A percentile compares a stretch with the other conserved stretches of the same genome.
Conservation (phyloP, 2,329 filamentous ascomycete species). For the Trichoderma semiorbis region DNA sequence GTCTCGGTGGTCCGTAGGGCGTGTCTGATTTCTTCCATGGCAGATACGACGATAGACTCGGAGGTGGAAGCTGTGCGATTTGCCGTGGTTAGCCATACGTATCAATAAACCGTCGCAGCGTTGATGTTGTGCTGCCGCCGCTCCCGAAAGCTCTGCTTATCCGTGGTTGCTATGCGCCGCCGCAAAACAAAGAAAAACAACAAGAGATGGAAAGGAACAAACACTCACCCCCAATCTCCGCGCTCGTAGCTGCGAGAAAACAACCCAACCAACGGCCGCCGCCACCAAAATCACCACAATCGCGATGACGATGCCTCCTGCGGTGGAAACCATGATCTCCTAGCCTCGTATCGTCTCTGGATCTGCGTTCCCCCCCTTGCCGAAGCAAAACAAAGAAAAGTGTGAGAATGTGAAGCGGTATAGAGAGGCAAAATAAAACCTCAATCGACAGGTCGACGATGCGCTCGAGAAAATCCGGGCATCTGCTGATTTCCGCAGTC, state of each 20-base stretch:
- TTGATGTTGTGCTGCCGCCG: not conserved
- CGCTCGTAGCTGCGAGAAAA: slow-evolving; percentile 70
- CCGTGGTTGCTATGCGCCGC: not conserved
- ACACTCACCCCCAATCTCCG: slow-evolving; percentile 63
- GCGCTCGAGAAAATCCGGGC: not conserved
- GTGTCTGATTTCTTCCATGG: slow-evolving; percentile 59
- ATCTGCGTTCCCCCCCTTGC: not conserved
- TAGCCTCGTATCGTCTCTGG: not conserved
- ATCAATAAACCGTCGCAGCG: not conserved
- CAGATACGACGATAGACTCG: slow-evolving; percentile 64
- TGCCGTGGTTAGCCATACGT: not conserved
- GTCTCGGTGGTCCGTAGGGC: slow-evolving; percentile 49
- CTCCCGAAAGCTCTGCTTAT: not conserved
- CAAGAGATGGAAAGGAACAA: not conserved
- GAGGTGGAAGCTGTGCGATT: slow-evolving; percentile 61
- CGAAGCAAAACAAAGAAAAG: not conserved
- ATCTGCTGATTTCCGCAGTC: not conserved
- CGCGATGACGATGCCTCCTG: slow-evolving; percentile 70
- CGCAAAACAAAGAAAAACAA: not conserved
- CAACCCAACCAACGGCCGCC: slow-evolving; percentile 61
- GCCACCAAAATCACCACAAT: slow-evolving; percentile 59
- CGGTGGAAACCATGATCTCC: slow-evolving; percentile 51
- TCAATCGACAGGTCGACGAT: not conserved
- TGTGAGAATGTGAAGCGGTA: not conserved
- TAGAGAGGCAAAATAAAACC: not conserved